A percentile compares a stretch with the other conserved stretches of the same genome.
These are phyloP conservation scores for Penicillium riverlandense DNA, from an alignment of 495 filamentous ascomycete species.

Conservation along the genomic window DNA sequence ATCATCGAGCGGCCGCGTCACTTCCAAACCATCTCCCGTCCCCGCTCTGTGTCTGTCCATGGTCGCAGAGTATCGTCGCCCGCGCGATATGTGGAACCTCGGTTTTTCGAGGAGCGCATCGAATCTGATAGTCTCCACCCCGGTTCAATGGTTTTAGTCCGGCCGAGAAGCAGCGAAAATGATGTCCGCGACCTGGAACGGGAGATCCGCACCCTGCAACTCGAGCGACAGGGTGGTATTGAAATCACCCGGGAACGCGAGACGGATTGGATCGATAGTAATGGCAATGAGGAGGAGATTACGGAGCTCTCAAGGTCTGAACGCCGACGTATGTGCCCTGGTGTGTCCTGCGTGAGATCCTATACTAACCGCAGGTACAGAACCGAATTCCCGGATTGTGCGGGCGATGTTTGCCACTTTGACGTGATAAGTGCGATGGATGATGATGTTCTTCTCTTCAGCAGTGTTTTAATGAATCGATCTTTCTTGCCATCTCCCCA, in stretches of 20 bases:
- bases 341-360: too few relatives aligned
- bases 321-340: conserved; percentile 65
- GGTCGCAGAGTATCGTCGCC: conserved; percentile 26
- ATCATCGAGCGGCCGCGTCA: conserved; percentile 9
- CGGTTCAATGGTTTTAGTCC: conserved; percentile 50
- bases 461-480: background rate
- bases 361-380: conserved; percentile 16
- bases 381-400: conserved; percentile 54
- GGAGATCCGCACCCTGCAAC: conserved; percentile 33
- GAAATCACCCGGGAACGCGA: conserved; percentile 43
- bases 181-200: conserved; percentile 51
- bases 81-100: conserved; percentile 21
- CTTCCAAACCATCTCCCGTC: conserved; percentile 17
- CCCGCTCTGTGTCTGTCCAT: conserved; percentile 33
- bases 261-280: conserved; percentile 30
- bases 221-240: conserved; percentile 34
- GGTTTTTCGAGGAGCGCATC: conserved; percentile 26
- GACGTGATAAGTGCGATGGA: conserved; percentile 36
- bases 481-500: too few relatives aligned
- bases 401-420: conserved; percentile 73
- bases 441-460: background rate
- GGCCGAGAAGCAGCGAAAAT: conserved; percentile 41
- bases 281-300: conserved; percentile 44
- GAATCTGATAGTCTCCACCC: conserved; percentile 42
- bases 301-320: conserved; percentile 66